Percentiles rank a stretch among this genome's conserved stretches.
phyloP scores from a whole-genome alignment of 1,284 basidiomycete genomes.

The Somion occarium region DNA sequence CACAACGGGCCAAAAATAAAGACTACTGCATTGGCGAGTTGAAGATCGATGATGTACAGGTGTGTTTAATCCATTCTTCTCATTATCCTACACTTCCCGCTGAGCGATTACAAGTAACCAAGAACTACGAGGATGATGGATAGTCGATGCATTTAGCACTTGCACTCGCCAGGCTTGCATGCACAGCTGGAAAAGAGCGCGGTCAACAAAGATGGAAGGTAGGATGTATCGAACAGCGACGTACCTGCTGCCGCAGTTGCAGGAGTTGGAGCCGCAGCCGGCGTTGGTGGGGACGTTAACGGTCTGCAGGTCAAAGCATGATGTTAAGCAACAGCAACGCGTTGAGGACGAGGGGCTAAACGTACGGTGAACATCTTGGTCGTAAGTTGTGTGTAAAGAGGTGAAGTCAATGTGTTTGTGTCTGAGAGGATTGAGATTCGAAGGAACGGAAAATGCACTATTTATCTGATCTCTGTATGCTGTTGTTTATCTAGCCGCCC shows the following conservation, averaged over 20 bases:
- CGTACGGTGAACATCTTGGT: slow-evolving; percentile 14
- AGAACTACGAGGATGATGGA: slow-evolving; percentile 5
- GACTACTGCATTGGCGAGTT: no score
- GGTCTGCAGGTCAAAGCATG: slow-evolving; percentile 25
- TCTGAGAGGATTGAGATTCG: background rate
- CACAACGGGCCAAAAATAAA: no score
- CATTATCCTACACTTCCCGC: slow-evolving; percentile 13
- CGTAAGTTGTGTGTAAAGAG: background rate
- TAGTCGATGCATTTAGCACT: slow-evolving; percentile 39
- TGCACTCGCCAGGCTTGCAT: slow-evolving; percentile 58
- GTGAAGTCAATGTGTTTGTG: slow-evolving; percentile 1
- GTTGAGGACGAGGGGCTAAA: background rate
- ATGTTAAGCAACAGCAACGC: background rate
- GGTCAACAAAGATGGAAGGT: slow-evolving; percentile 5
- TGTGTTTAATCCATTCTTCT: background rate
- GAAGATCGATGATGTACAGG: slow-evolving; percentile 1
- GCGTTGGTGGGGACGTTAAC: slow-evolving; percentile 39
- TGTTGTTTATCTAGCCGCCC: slow-evolving; percentile 9
- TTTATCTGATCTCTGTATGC: slow-evolving; percentile 14
- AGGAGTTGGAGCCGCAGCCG: slow-evolving; percentile 42
- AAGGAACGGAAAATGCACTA: background rate
- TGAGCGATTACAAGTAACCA: background rate
- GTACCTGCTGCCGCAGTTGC: slow-evolving; percentile 49
- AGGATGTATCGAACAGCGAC: slow-evolving; percentile 15
- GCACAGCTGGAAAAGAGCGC: slow-evolving; percentile 37